Conservation (phyloP, 305 asterid species). For the Fraxinus angustifolia region DNA sequence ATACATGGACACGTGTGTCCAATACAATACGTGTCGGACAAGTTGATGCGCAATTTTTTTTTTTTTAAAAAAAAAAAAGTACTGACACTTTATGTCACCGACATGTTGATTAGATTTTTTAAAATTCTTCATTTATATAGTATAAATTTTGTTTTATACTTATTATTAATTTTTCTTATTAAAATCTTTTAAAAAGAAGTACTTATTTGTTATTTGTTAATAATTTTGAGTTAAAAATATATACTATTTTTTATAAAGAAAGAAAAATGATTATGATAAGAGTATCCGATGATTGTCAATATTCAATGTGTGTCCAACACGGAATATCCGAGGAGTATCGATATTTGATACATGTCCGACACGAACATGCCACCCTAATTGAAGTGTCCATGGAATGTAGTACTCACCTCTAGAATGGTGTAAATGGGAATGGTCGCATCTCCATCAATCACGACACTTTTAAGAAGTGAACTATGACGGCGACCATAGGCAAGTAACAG, state of each 20-base stretch:
- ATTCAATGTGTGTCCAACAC: too few species aligned
- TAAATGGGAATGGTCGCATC: conserved; percentile 74
- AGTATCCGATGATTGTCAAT: too few species aligned
- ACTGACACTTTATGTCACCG: background rate
- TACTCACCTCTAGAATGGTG: conserved; percentile 78
- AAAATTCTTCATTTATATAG: background rate
- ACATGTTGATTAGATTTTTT: too few species aligned
- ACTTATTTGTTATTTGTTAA: background rate
- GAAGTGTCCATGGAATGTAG: background rate
- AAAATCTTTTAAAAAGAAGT: background rate
- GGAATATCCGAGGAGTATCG: background rate
- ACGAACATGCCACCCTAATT: background rate
- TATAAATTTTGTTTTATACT: too few species aligned
- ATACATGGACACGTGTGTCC: background rate
- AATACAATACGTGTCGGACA: background rate
- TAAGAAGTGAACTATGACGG: conserved; percentile 92
- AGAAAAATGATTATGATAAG: too few species aligned
- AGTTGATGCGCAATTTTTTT: background rate
- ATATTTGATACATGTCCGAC: background rate
- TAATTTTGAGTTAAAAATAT: too few species aligned
- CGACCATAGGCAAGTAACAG: conserved; percentile 91
- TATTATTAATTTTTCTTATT: background rate
- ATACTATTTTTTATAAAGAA: too few species aligned
- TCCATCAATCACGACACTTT: conserved; percentile 86
- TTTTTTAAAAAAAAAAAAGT: too few species aligned